Conservation (phyloP, 176 grass and related monocot genomes). For the Rhipidocladum racemiflorum region DNA sequence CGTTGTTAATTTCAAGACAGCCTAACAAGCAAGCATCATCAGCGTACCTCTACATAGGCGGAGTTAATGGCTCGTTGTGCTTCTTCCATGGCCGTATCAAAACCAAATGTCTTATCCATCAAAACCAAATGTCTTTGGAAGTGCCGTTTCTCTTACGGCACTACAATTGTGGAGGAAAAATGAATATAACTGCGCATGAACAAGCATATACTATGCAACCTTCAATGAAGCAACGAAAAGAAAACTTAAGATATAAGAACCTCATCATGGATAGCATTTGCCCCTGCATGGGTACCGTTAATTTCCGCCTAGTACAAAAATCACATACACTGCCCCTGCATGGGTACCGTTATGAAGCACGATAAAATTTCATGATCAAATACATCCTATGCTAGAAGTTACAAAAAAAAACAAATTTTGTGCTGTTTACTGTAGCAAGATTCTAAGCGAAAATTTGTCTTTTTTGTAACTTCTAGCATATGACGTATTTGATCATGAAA, state of each 20-base stretch:
- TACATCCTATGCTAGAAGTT: too few species aligned
- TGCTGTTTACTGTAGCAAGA: too few species aligned
- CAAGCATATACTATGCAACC: not conserved
- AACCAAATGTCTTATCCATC: slow-evolving; percentile 98
- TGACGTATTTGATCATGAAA: too few species aligned
- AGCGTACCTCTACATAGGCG: slow-evolving; percentile 89
- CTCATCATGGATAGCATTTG: slow-evolving; percentile 95
- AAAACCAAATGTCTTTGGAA: slow-evolving; percentile 96
- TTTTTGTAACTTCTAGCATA: too few species aligned
- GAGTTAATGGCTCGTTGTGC: slow-evolving; percentile 89
- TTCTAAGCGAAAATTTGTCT: too few species aligned
- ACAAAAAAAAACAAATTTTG: too few species aligned
- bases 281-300: slow-evolving; percentile 93
- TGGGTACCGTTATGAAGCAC: too few species aligned
- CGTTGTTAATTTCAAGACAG: slow-evolving; percentile 19
- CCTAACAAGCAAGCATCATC: not conserved
- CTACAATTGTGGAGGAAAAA: slow-evolving; percentile 37
- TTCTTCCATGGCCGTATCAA: slow-evolving; percentile 98
- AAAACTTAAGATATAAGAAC: slow-evolving; percentile 21
- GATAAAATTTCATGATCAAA: too few species aligned
- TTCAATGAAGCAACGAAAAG: slow-evolving; percentile 9
- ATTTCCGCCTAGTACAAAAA: slow-evolving; percentile 96
- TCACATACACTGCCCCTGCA: too few species aligned
- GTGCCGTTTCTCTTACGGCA: slow-evolving; percentile 85
- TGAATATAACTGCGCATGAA: not conserved